These are phyloP conservation scores for Fusarium clavum DNA, from an alignment of 2,329 filamentous ascomycete species.

Conservation along the genomic window DNA sequence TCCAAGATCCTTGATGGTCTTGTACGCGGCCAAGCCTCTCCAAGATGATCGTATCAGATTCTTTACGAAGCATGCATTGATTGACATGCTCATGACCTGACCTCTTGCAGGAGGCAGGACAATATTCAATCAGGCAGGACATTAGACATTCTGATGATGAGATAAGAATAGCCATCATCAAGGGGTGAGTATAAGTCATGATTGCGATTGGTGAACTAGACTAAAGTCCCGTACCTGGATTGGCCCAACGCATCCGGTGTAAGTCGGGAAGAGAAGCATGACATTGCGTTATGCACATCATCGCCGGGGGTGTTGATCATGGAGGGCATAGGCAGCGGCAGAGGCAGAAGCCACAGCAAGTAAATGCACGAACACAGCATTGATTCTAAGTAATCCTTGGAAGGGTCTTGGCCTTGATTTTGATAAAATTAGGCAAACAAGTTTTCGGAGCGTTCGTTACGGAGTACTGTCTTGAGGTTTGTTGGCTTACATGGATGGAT, in stretches of 20 bases:
- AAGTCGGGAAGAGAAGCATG: conserved; percentile 11
- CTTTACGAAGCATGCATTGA: conserved; percentile 8
- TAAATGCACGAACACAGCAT: conserved; percentile 13
- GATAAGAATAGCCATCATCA: conserved; percentile 19
- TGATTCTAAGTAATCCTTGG: not conserved
- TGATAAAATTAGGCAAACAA: conserved; percentile 4
- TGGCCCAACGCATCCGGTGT: conserved; percentile 18
- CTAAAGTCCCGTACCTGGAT: conserved; percentile 3
- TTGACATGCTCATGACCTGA: not conserved
- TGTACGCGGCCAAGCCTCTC: conserved; percentile 7
- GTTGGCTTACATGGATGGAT: conserved; percentile 9
- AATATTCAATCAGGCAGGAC: not conserved
- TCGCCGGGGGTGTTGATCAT: conserved; percentile 15
- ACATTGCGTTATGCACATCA: conserved; percentile 33
- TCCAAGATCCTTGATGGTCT: conserved; percentile 17
- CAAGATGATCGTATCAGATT: conserved; percentile 4
- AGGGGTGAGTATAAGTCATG: conserved; percentile 5
- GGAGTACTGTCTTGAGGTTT: not conserved
- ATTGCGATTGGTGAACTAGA: conserved; percentile 15
- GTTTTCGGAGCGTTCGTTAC: not conserved
- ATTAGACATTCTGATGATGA: not conserved
- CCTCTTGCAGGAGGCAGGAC: not conserved
- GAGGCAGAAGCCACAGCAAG: conserved; percentile 12
- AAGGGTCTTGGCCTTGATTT: not conserved
- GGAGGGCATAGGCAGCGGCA: not conserved